Percentiles rank a stretch among this genome's conserved stretches.
Conservation (phyloP, 1,284 basidiomycete genomes). For the Ceratobasidium sp. region DNA sequence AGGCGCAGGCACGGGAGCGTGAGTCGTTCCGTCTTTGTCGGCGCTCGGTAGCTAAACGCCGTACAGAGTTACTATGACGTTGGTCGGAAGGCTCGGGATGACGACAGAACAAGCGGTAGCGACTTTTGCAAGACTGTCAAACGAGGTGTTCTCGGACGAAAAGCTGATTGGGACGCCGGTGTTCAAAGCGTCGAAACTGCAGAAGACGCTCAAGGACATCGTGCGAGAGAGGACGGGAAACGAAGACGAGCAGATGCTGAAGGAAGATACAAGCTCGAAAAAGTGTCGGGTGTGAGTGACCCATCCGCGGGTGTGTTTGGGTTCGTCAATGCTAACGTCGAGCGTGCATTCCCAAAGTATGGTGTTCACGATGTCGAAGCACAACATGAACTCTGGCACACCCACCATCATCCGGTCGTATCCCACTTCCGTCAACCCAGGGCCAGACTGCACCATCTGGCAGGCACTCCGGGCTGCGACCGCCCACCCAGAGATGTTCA, state of each 20-base stretch:
- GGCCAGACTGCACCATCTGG: constrained; percentile 21
- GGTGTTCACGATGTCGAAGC: constrained; percentile 24
- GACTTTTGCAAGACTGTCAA: not conserved
- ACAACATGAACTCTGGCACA: constrained; percentile 31
- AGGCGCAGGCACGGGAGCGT: constrained; percentile 3
- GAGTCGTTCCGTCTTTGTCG: not conserved
- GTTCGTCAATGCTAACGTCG: not conserved
- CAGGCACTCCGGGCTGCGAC: constrained; percentile 14
- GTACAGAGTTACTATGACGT: not conserved
- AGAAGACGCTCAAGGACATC: not conserved
- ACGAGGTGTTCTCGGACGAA: constrained; percentile 14
- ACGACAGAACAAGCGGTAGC: constrained; percentile 5
- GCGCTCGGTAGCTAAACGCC: not conserved
- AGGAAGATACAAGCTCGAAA: not conserved
- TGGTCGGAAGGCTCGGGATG: constrained; percentile 14
- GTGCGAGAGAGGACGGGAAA: constrained; percentile 10
- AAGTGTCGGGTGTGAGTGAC: not conserved
- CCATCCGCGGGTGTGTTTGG: too few species aligned
- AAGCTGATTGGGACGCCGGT: not conserved
- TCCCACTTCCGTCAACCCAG: not conserved
- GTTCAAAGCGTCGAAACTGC: constrained; percentile 26
- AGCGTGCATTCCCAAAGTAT: not conserved
- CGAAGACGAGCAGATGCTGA: constrained; percentile 8
- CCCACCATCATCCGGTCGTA: constrained; percentile 34
- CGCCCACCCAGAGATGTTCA: constrained; percentile 39